Base-by-base conservation (phyloP, 2,329 filamentous ascomycete species). In the Mycogone perniciosa region DNA sequence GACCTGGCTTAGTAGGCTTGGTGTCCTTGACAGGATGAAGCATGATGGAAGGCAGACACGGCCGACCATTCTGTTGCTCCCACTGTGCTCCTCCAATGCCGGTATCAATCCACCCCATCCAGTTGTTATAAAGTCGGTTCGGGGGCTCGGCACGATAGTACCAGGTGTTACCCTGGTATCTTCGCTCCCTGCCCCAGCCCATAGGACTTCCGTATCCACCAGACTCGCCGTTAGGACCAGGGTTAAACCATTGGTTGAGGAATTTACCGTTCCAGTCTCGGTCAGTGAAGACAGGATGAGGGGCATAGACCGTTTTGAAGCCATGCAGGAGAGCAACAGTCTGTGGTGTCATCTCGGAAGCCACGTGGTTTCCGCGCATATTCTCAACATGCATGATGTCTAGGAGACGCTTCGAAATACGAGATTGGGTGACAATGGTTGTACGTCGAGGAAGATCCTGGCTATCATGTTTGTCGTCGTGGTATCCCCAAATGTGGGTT, bases 321-420 rank as follows among this genome's bases (percentile, higher is more conserved):
- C 88, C 87, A 63, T 93, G 86, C 55, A 89, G 80, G 13, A 92
- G 75, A 0, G 86, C 82, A 29, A 85, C 79, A 0, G 85, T 85
- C 50, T 86, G 83, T 1, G 86, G 82, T 54, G 84, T 86, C 86
- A 92, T 90, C 64, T 92, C 88, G 0, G 86, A 87, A 52, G 85
- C 86, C 60, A 91, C 82, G 62, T 89, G 86, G 60, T 86, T 85
- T 56, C 86, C 85, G 10, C 79, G 76, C 56, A 85, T 74, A 48
- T 87, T 88, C 65, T 91, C 88, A 33, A 81, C 76, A 62, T 92
- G 86, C 86, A 91, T 91, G 55, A 84, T 77, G 57, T 88, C 79
- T 33, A 92, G 73, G 2, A 92, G 74, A 30, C 77, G 78, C 63
- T 83, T 85, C 11, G 86, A 90, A 6, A 89, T 72, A 47, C 88